Base-by-base conservation (phyloP, 352 stramenopile genomes). In the Pythium folliculosum region DNA sequence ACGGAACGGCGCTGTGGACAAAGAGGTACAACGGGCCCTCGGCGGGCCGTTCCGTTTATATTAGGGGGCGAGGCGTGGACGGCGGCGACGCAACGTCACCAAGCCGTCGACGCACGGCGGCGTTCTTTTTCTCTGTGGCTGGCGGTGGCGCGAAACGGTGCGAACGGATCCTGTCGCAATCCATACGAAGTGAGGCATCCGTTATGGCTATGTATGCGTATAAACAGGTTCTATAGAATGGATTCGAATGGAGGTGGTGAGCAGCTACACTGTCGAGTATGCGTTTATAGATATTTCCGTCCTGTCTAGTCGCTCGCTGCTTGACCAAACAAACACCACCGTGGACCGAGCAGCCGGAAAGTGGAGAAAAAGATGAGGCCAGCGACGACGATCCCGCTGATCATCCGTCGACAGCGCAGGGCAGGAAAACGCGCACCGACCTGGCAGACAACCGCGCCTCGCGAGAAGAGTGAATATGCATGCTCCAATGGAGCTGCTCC, bases 111-210 rank as follows among this genome's bases (percentile, higher is more conserved):
- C 51, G 27, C n/a, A 38, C 37, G 35, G 5, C 38, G 54, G n/a
- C n/a, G 38, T 66, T 66, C 59, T 59, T 53, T 66, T 66, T 66
- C 50, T 27, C 7, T 50, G 44, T 50, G 44, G 44, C 44, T 50
- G 35, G 37, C 9, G 17, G 27, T 14, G n/a, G 16, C 60, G 10
- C 49, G 47, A 65, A 65, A 22, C 6, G 58, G 45, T 65, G 47
- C 25, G 48, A 17, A n/a, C 16, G 7, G n/a, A 58, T 21, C 59
- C 52, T 60, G 30, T 43, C 14, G 21, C 21, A 60, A 35, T 60
- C 5, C 1, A 60, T 60, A 8, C 3, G 9, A 5, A 3, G 4
- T n/a, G 21, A 21, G 6, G 3, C 14, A 60, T 51, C 38, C n/a
- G n/a, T 32, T 23, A 2, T 37, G 6, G n/a, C 6, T 22, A 4